Percentiles rank a stretch among this genome's conserved stretches.
Evolutionary conservation across 192 early-diverging fungal species (phyloP).

Genomic region (Spinellus fusiger): DNA sequence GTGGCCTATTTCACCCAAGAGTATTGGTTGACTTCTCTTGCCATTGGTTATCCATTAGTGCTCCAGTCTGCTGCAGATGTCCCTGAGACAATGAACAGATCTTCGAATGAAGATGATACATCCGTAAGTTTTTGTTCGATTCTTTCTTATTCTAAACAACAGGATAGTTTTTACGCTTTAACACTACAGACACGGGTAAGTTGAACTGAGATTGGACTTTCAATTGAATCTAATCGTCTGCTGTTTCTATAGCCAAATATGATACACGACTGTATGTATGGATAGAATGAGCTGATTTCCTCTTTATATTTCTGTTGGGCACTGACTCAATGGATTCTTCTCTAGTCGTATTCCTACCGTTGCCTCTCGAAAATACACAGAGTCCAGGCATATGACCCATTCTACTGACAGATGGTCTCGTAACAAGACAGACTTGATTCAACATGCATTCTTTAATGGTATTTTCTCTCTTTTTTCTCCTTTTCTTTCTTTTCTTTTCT

Average conservation of each 20-base stretch:
- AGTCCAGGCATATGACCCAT: conserved; percentile 17
- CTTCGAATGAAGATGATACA: conserved; percentile 1
- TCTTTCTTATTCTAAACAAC: too few species aligned
- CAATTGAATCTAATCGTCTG: neutral
- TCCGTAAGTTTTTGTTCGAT: neutral
- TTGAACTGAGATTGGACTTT: neutral
- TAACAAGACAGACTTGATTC: conserved; percentile 16
- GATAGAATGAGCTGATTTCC: neutral
- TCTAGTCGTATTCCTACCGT: conserved; percentile 13
- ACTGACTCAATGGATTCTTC: neutral
- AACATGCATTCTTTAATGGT: conserved; percentile 21
- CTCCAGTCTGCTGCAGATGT: neutral
- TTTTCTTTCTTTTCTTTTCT: neutral
- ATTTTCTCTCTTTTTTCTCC: neutral
- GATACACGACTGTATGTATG: conserved; percentile 13
- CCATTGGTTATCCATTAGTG: conserved; percentile 18
- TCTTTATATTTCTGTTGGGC: neutral
- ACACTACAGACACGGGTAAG: conserved; percentile 17
- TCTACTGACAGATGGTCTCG: conserved; percentile 12
- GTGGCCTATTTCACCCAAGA: conserved; percentile 13
- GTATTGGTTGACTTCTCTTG: conserved; percentile 17
- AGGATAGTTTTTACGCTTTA: conserved; percentile 13
- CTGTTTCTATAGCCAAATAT: conserved; percentile 11
- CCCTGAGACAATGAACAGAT: neutral
- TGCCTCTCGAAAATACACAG: conserved; percentile 9